Evolutionary conservation across 2,329 filamentous ascomycete species (phyloP).

Genomic region (Arthrobotrys musiformis): DNA sequence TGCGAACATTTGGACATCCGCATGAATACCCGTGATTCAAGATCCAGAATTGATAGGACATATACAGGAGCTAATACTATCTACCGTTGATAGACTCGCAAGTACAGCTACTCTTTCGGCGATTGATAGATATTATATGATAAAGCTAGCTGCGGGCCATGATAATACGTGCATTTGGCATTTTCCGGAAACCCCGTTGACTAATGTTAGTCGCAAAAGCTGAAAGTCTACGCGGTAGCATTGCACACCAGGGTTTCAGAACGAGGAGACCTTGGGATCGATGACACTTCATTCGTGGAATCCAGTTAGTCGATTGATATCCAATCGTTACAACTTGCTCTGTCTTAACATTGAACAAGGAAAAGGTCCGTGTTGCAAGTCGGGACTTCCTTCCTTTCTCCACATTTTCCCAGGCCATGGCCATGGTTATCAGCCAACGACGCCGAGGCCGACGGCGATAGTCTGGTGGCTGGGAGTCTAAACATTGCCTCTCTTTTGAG

Average conservation of each 20-base stretch:
- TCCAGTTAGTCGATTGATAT: not conserved
- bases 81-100: not conserved
- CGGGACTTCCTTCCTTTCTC: slow-evolving; percentile 1
- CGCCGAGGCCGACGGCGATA: not conserved
- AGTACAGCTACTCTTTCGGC: not conserved
- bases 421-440: not conserved
- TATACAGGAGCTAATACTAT: not conserved
- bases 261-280: not conserved
- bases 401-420: no score
- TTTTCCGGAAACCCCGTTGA: not conserved
- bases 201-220: slow-evolving; percentile 9
- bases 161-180: not conserved
- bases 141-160: not conserved
- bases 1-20: not conserved
- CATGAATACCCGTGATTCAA: not conserved
- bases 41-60: not conserved
- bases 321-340: slow-evolving; percentile 18
- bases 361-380: slow-evolving; percentile 12
- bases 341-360: slow-evolving; percentile 12
- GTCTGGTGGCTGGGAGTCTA: slow-evolving; percentile 17
- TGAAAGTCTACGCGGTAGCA: slow-evolving; percentile 16
- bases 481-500: not conserved
- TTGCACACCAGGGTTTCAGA: slow-evolving; percentile 5
- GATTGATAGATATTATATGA: not conserved
- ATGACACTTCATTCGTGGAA: not conserved